Evolutionary conservation across 495 filamentous ascomycete genomes (phyloP).

Genomic region (Rusavskia elegans): DNA sequence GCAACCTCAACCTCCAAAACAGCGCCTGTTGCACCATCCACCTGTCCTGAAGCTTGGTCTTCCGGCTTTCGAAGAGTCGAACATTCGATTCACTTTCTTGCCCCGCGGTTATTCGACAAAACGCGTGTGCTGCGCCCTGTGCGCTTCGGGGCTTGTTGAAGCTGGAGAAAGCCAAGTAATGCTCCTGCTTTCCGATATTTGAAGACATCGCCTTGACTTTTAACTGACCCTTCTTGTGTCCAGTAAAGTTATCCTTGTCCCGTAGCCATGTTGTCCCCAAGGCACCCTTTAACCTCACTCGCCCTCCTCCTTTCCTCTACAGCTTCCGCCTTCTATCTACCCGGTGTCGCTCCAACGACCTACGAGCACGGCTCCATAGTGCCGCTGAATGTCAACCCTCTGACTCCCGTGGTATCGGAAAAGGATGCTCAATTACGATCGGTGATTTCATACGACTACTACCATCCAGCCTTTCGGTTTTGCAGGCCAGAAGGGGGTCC

Average conservation of each 20-base stretch:
- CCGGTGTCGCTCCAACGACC: slow-evolving; percentile 86
- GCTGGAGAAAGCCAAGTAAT: neutral
- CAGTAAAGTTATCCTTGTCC: neutral
- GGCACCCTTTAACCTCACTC: slow-evolving; percentile 1
- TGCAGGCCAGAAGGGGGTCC: slow-evolving; percentile 64
- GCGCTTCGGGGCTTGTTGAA: neutral
- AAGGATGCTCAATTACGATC: slow-evolving; percentile 67
- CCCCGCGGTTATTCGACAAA: too few relatives aligned
- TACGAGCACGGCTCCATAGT: slow-evolving; percentile 63
- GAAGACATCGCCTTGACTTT: neutral
- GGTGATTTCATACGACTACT: slow-evolving; percentile 92
- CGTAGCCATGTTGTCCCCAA: neutral
- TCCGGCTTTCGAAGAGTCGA: too few relatives aligned
- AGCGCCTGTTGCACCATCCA: neutral
- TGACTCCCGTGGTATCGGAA: slow-evolving; percentile 67
- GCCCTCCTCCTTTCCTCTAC: slow-evolving; percentile 28
- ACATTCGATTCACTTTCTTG: too few relatives aligned
- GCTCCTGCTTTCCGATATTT: neutral
- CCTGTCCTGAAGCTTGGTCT: too few relatives aligned
- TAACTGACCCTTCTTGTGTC: neutral
- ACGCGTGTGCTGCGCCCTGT: neutral
- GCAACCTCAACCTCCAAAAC: neutral
- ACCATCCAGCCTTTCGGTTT: slow-evolving; percentile 72
- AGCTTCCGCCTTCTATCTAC: slow-evolving; percentile 79
- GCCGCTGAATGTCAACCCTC: slow-evolving; percentile 80